These are phyloP conservation scores for Achlya hypogyna DNA, from an alignment of 352 stramenopile species.

Conservation along the genomic window DNA sequence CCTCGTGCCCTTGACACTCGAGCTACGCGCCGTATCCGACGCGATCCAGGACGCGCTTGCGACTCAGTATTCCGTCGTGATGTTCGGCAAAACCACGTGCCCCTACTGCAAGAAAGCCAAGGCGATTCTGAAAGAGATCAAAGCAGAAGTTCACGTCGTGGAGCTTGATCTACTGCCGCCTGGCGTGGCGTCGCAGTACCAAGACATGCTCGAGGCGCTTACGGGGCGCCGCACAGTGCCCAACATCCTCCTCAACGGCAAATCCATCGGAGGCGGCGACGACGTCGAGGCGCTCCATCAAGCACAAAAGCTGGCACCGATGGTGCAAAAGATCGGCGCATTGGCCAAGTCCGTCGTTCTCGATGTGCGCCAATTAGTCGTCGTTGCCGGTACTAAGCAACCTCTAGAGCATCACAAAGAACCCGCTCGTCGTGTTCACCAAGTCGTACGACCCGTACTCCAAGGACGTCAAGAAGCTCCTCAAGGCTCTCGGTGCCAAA, in stretches of 20 bases:
- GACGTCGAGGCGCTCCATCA: slow-evolving; percentile 83
- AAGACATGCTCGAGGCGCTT: slow-evolving; percentile 58
- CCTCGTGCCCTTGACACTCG: slow-evolving; percentile 45
- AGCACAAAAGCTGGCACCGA: slow-evolving; percentile 69
- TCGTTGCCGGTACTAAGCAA: slow-evolving; percentile 31
- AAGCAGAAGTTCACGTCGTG: slow-evolving; percentile 26
- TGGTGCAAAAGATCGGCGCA: slow-evolving; percentile 72
- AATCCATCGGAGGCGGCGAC: slow-evolving; percentile 90
- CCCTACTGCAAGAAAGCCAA: slow-evolving; percentile 88
- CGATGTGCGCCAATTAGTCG: slow-evolving; percentile 30
- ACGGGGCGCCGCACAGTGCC: slow-evolving; percentile 89
- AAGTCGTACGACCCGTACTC: slow-evolving; percentile 84
- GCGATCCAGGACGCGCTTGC: slow-evolving; percentile 64
- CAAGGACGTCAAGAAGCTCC: slow-evolving; percentile 72
- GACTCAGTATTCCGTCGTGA: slow-evolving; percentile 81
- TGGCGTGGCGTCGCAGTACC: slow-evolving; percentile 9
- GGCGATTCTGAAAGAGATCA: slow-evolving; percentile 59
- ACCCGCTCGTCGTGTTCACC: slow-evolving; percentile 71
- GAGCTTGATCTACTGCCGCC: slow-evolving; percentile 23
- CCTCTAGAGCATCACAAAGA: slow-evolving; percentile 56
- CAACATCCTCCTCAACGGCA: slow-evolving; percentile 93
- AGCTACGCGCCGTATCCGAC: slow-evolving; percentile 48
- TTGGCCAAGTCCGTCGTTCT: slow-evolving; percentile 54
- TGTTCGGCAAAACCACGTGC: slow-evolving; percentile 93
- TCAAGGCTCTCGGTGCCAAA: slow-evolving; percentile 48